Percentiles rank a stretch among this genome's conserved stretches.
phyloP scores from a whole-genome alignment of 2,329 filamentous ascomycete species.

The Trichoderma endophyticum region DNA sequence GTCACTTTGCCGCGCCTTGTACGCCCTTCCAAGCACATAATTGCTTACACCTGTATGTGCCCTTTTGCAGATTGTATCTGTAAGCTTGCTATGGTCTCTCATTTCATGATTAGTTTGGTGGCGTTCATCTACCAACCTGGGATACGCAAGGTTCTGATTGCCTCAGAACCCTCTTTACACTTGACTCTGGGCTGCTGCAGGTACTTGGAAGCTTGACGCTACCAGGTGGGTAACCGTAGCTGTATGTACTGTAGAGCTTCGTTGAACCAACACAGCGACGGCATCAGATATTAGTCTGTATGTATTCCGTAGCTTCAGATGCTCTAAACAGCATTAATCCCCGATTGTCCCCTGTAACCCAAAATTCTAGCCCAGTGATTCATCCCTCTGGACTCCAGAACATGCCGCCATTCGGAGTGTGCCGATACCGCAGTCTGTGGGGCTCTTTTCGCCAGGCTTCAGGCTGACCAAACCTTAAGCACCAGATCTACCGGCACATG shows the following conservation, averaged over 20 bases:
- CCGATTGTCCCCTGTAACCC: background rate
- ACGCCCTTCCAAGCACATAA: background rate
- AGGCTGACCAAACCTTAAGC: constrained; percentile 7
- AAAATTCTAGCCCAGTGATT: background rate
- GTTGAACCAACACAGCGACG: background rate
- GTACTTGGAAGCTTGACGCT: background rate
- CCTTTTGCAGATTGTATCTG: background rate
- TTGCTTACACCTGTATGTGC: background rate
- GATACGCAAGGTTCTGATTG: background rate
- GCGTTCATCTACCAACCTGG: background rate
- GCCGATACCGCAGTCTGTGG: constrained; percentile 22
- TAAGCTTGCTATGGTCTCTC: background rate
- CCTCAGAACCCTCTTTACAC: background rate
- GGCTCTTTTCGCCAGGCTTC: constrained; percentile 2
- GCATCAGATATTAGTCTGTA: background rate
- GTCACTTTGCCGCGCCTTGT: background rate
- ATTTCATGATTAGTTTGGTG: background rate
- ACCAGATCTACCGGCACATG: constrained; percentile 19
- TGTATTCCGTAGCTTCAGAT: background rate
- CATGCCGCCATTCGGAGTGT: constrained; percentile 14
- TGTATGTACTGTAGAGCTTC: background rate
- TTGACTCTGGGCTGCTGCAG: background rate
- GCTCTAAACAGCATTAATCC: background rate
- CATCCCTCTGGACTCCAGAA: background rate
- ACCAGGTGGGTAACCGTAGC: background rate